phyloP scores from a whole-genome alignment of 257 asterid species.

The Avicennia marina region DNA sequence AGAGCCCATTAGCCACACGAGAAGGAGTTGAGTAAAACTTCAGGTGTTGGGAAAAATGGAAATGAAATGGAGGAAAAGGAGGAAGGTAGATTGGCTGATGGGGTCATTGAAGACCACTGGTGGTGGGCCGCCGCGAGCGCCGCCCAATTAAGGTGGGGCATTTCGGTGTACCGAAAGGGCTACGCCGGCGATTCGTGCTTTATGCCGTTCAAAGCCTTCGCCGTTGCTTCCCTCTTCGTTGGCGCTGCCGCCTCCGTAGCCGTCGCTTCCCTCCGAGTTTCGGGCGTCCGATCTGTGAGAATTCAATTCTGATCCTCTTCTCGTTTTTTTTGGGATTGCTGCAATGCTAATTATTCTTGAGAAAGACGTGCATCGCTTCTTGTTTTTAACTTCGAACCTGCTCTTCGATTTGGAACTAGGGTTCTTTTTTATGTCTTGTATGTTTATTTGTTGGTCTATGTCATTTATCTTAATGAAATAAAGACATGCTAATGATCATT shows the following conservation, averaged over 20 bases:
- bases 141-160: conserved; percentile 61
- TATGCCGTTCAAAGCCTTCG: conserved; percentile 83
- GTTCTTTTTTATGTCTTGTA: neutral
- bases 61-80: conserved; percentile 40
- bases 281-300: conserved; percentile 62
- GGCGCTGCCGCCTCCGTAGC: conserved; percentile 63
- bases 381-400: neutral
- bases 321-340: neutral
- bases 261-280: conserved; percentile 43
- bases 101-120: conserved; percentile 33
- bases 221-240: conserved; percentile 71
- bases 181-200: conserved; percentile 41
- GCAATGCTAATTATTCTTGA: too few species aligned
- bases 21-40: neutral
- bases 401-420: neutral
- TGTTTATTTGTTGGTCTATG: neutral
- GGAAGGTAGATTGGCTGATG: conserved; percentile 20
- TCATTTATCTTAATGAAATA: neutral
- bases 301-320: neutral
- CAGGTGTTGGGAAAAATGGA: neutral
- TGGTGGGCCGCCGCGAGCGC: conserved; percentile 65
- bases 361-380: neutral
- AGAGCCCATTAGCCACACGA: neutral
- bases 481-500: neutral
- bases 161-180: conserved; percentile 39